phyloP scores from a whole-genome alignment of 257 asterid species.

The Capsicum chinense region DNA sequence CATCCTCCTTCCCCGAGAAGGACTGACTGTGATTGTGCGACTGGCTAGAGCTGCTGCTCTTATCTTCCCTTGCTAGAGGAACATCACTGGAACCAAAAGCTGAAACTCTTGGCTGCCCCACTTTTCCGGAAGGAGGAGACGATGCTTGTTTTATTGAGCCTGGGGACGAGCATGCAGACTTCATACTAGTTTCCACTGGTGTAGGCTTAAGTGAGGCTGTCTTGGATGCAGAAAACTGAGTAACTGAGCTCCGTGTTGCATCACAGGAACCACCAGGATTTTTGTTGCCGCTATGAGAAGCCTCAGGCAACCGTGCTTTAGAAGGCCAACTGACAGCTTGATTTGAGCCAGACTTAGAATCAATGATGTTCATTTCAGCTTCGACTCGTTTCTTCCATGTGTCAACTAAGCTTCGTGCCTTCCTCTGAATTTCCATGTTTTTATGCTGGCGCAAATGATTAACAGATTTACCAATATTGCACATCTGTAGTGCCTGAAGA shows the following conservation, averaged over 20 bases:
- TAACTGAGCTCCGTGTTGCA: conserved; percentile 44
- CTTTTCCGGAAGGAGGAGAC: conserved; percentile 52
- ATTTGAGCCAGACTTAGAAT: conserved; percentile 51
- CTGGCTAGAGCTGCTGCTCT: conserved; percentile 54
- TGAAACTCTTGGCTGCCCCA: conserved; percentile 43
- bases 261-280: conserved; percentile 48
- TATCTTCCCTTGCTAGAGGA: conserved; percentile 48
- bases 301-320: conserved; percentile 45
- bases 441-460: conserved; percentile 59
- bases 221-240: conserved; percentile 49
- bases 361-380: conserved; percentile 61
- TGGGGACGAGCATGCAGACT: conserved; percentile 52
- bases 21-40: conserved; percentile 46
- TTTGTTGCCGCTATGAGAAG: conserved; percentile 43
- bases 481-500: conserved; percentile 59
- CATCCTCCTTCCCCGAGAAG: conserved; percentile 47
- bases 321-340: conserved; percentile 49
- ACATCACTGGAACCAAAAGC: conserved; percentile 44
- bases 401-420: conserved; percentile 61
- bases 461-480: conserved; percentile 66
- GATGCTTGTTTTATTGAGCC: conserved; percentile 41
- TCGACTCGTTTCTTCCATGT: conserved; percentile 73
- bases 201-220: conserved; percentile 44
- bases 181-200: conserved; percentile 44
- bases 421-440: conserved; percentile 59